Conservation (phyloP, 306 rosid species). For the Vachellia collinsii region DNA sequence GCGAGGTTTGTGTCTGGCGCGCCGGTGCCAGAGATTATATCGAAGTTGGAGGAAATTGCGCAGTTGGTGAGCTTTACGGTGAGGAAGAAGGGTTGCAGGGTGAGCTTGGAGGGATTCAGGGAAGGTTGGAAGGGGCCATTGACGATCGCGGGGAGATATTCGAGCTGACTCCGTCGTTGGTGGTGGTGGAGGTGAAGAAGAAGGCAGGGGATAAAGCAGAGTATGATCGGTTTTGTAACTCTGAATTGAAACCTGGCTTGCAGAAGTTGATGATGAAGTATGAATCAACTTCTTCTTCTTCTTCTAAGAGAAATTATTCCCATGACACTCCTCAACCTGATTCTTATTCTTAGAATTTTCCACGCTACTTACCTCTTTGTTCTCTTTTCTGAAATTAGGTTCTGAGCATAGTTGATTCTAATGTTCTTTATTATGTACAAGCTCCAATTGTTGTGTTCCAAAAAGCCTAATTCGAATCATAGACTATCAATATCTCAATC, state of each 20-base stretch:
- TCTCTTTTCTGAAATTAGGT: slow-evolving; percentile 24
- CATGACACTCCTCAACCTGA: neutral
- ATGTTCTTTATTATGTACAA: neutral
- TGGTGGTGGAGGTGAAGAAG: slow-evolving; percentile 70
- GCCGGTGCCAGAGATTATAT: slow-evolving; percentile 51
- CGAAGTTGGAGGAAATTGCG: slow-evolving; percentile 64
- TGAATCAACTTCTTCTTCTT: slow-evolving; percentile 47
- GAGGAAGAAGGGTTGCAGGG: slow-evolving; percentile 66
- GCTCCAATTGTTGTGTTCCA: neutral
- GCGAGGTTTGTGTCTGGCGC: slow-evolving; percentile 57
- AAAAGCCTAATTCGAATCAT: slow-evolving; percentile 35
- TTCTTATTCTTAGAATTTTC: slow-evolving; percentile 34
- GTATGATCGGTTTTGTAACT: slow-evolving; percentile 52
- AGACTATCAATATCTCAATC: neutral
- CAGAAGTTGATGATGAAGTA: slow-evolving; percentile 43
- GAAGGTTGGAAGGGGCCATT: slow-evolving; percentile 62
- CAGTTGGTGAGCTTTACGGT: slow-evolving; percentile 59
- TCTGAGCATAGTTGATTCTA: slow-evolving; percentile 19
- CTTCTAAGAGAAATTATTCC: neutral
- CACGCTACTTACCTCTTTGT: slow-evolving; percentile 28
- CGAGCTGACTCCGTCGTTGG: slow-evolving; percentile 58
- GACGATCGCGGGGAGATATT: slow-evolving; percentile 58
- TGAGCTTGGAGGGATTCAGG: slow-evolving; percentile 62
- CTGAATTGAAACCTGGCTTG: slow-evolving; percentile 59
- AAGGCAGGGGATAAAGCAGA: slow-evolving; percentile 59